Evolutionary conservation across 176 grass and related monocot species (phyloP).

Genomic region (Aegilops longissima): DNA sequence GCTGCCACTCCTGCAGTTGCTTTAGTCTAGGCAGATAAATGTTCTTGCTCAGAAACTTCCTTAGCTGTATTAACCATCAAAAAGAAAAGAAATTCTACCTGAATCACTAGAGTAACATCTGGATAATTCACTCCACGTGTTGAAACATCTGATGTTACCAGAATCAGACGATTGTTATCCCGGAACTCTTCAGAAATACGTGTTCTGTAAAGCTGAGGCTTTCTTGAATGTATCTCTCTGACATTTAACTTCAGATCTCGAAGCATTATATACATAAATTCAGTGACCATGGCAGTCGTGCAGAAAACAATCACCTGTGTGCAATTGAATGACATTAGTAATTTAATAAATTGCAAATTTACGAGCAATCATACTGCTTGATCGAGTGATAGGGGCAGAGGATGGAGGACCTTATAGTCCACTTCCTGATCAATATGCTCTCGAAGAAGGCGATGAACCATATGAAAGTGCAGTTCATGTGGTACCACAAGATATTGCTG

Average conservation of each 20-base stretch:
- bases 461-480: constrained; percentile 91
- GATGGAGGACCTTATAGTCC: constrained; percentile 76
- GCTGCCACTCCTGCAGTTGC: background rate
- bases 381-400: background rate
- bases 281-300: constrained; percentile 82
- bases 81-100: constrained; percentile 46
- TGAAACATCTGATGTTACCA: constrained; percentile 89
- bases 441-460: constrained; percentile 65
- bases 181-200: constrained; percentile 90
- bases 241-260: constrained; percentile 87
- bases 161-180: constrained; percentile 68
- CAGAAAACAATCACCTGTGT: constrained; percentile 90
- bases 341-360: background rate
- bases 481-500: constrained; percentile 63
- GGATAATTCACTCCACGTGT: constrained; percentile 86
- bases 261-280: constrained; percentile 88
- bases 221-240: constrained; percentile 93
- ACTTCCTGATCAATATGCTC: constrained; percentile 81
- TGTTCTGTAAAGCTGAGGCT: constrained; percentile 84
- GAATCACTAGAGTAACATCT: constrained; percentile 87
- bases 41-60: background rate
- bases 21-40: background rate
- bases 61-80: constrained; percentile 1
- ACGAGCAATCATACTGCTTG: background rate
- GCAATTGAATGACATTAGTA: constrained; percentile 11